Base-by-base conservation (phyloP, 495 filamentous ascomycete genomes). In the Parachaetomium inaequale region DNA sequence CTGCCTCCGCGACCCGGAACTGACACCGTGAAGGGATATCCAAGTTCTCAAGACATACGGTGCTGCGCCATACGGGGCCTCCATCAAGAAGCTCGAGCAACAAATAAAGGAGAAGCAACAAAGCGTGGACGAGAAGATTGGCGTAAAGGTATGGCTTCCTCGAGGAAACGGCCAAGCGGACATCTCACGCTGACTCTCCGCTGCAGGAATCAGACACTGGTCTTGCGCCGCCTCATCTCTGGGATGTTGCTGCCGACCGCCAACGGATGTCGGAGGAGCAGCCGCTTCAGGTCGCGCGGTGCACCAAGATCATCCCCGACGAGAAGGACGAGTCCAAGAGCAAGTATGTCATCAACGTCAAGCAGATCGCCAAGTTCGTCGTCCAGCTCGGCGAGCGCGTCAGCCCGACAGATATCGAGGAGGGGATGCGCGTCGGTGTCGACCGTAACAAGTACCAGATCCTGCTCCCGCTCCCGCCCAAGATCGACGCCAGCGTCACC, bases 301-400 rank as follows among this genome's bases (percentile, higher is more conserved):
- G 94, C 82, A 98, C 94, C 54, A 98, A 98, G 83, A 98, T 98
- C 75, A 98, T 98, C 63, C 87, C 90, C 60, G 92, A 96, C 76
- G 94, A 96, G 73, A 94, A 96, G 79, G 93, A 98, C 78, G 79
- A 88, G 32, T 91, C 96, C 67, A 98, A 98, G 85, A 94, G 89
- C 85, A 98, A 98, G 87, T 98, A 98, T 81, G 93, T 98, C 71
- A 98, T 98, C 84, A 98, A 98, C 76, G 94, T 98, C 66, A 98
- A 98, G 79, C 94, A 98, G 75, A 98, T 98, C 64, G 94, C 94
- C 73, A 98, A 98, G 78, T 98, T 98, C 69, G 94, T 98, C 49
- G 94, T 98, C 70, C 96, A 98, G 77, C 85, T 98, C 55, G 94
- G 94, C 65, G 94, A 98, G 74, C 88, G 95, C 52, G 93, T 98